A percentile compares a stretch with the other conserved stretches of the same genome.
These are phyloP conservation scores for Apiospora sp. DNA, from an alignment of 2,329 filamentous ascomycete species.

Conservation along the genomic window DNA sequence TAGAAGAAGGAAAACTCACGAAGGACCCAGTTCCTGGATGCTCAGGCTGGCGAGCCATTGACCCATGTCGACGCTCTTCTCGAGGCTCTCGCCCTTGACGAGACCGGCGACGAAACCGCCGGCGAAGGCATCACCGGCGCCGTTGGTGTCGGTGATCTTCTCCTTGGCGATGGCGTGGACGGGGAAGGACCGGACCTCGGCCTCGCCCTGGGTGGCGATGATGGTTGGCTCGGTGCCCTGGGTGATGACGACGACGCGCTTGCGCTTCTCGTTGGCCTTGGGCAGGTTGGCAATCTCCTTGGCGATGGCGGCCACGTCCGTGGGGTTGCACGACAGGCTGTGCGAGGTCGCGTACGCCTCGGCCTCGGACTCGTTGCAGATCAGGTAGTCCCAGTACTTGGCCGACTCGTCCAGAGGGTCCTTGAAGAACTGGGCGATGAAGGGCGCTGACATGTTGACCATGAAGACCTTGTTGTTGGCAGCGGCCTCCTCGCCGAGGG, in stretches of 20 bases:
- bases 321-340: constrained; percentile 66
- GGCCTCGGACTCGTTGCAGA: constrained; percentile 97
- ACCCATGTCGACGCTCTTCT: constrained; percentile 85
- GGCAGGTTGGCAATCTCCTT: constrained; percentile 85
- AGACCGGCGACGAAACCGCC: constrained; percentile 92
- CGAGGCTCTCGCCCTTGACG: constrained; percentile 82
- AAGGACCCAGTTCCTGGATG: constrained; percentile 94
- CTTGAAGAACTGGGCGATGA: constrained; percentile 98
- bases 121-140: constrained; percentile 95
- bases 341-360: constrained; percentile 86
- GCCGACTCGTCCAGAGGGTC: constrained; percentile 86
- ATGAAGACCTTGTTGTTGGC: constrained; percentile 89
- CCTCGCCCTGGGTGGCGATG: constrained; percentile 77
- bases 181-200: constrained; percentile 76
- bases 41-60: constrained; percentile 95
- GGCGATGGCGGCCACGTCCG: constrained; percentile 84
- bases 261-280: constrained; percentile 88
- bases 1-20: constrained; percentile 65
- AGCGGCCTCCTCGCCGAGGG: constrained; percentile 89
- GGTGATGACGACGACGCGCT: constrained; percentile 89
- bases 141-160: constrained; percentile 94
- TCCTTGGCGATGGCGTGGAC: constrained; percentile 80
- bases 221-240: constrained; percentile 93
- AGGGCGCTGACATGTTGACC: constrained; percentile 92
- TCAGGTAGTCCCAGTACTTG: constrained; percentile 93